Evolutionary conservation across 2,329 filamentous ascomycete genomes (phyloP), one percentile per base, ranked within the genome.

Genomic region (Xylaria sp.): DNA sequence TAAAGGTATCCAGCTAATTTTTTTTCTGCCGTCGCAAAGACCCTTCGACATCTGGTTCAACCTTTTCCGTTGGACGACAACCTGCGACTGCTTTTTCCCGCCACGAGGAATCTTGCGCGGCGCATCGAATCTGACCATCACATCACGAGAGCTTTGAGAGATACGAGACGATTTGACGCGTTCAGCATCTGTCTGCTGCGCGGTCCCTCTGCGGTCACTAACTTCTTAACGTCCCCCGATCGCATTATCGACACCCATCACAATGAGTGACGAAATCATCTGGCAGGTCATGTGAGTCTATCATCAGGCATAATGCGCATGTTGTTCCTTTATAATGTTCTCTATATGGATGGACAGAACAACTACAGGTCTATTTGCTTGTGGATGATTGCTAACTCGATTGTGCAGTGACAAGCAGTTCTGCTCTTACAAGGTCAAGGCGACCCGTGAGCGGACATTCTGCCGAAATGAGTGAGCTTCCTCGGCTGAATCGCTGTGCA

Each of bases 191-290:
- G 10, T 42, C 6, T 52, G 23, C 48, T 30, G 23, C 23, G 23
- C 23, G 23, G 23, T 30, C 23, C 23, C 23, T 30, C 23, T 30
- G 23, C 23, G 23, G 23, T 30, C 23, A 30, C 23, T 4, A 35
- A n/a, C 44, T 34, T 42, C 23, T 52, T 42, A 52, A n/a, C 47
- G 30, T 47, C 48, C 44, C n/a, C 13, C 37, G 34, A 34, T 52
- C 23, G 57, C 54, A 37, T 34, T 42, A 37, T 48, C 11, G 19
- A 30, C n/a, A 52, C 23, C 70, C n/a, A 76, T 61, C 59, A 95
- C 94, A 90, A 86, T 90, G 60, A 95, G 91, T 64, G 93, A 97
- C 80, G 93, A 97, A 77, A 95, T 97, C 66, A 88, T 97, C 65
- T 99, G 94, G 94, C 87, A 92, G 74, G 90, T 97, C 59, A 96